Evolutionary conservation across 2,329 filamentous ascomycete species (phyloP), one percentile per base, ranked within the genome.

Genomic region (Xylaria sp.): DNA sequence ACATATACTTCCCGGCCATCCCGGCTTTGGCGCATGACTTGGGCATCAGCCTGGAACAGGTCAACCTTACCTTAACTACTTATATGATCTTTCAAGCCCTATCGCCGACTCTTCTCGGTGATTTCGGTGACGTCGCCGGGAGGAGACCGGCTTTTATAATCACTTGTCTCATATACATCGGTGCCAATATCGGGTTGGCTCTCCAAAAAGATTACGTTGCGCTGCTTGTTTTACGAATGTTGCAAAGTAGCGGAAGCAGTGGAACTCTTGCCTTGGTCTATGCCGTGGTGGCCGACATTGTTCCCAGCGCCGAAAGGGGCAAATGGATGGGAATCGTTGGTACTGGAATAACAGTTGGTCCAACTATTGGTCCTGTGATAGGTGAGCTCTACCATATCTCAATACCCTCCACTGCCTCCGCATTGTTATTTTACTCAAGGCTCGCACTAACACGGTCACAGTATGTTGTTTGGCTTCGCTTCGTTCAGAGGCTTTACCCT

Each of bases 271-370:
- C 89, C 0, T 76, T 94, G 1, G 84, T 83, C 0, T 88, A 82
- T 62, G 90, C 85, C 1, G 84, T 91, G 1, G 82, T 92, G 11
- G 86, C 87, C 0, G 90, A 94, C 67, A 80, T 92, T 4, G 80
- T 86, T 0, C 84, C 87, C 0, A 85, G 82, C 51, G 80, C 83
- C 0, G 88, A 93, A 71, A 78, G 90, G 66, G 90, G 90, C 2
- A 83, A 80, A 58, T 92, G 89, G 68, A 87, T 92, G 76, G 88
- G 84, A 54, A 81, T 86, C 61, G 83, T 86, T n/a, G 81, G 80
- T 37, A 79, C 78, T 3, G 85, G 82, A 13, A 76, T 82, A 57
- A 83, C 86, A 2, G 68, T 89, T 35, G 81, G 80, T 0, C 80
- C 81, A 2, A 74, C 81, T 0, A 58, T 84, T n/a, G 63, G 63